Conservation (phyloP, 192 early-diverging fungal genomes). For the Entomortierella chlamydospora region DNA sequence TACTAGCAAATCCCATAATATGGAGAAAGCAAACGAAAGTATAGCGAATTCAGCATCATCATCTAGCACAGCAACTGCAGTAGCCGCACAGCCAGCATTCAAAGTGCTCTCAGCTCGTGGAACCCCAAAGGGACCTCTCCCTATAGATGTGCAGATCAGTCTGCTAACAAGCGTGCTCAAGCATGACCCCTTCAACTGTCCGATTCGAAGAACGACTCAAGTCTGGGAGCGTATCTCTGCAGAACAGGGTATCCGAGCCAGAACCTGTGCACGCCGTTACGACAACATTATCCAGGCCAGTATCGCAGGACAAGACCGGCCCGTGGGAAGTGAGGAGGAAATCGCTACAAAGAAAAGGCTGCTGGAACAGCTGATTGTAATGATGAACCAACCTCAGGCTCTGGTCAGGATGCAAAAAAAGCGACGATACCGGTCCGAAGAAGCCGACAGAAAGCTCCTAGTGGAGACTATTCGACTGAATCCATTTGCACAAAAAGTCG, state of each 20-base stretch:
- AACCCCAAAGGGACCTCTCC: constrained; percentile 31
- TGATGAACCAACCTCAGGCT: constrained; percentile 55
- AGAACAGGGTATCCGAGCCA: constrained; percentile 44
- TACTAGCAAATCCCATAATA: no score
- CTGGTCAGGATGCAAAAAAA: constrained; percentile 51
- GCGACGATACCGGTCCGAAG: constrained; percentile 44
- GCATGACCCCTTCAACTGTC: constrained; percentile 51
- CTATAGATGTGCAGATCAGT: constrained; percentile 38
- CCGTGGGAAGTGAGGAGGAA: constrained; percentile 32
- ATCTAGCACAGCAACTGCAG: neutral
- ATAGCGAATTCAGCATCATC: neutral
- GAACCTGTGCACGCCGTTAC: constrained; percentile 42
- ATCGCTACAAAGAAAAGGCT: constrained; percentile 31
- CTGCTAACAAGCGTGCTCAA: constrained; percentile 30
- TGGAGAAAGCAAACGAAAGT: no score
- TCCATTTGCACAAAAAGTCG: constrained; percentile 48
- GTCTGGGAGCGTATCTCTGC: constrained; percentile 42
- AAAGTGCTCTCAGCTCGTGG: constrained; percentile 18
- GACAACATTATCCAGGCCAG: constrained; percentile 52
- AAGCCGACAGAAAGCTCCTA: constrained; percentile 31
- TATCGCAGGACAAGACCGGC: constrained; percentile 35
- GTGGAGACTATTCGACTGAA: constrained; percentile 39
- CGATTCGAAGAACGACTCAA: constrained; percentile 44
- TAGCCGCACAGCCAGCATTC: constrained; percentile 4
- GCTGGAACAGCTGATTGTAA: constrained; percentile 37